A percentile compares a stretch with the other conserved stretches of the same genome.
Evolutionary conservation across 2,329 filamentous ascomycete species (phyloP).

Genomic region (Stemphylium lycopersici): DNA sequence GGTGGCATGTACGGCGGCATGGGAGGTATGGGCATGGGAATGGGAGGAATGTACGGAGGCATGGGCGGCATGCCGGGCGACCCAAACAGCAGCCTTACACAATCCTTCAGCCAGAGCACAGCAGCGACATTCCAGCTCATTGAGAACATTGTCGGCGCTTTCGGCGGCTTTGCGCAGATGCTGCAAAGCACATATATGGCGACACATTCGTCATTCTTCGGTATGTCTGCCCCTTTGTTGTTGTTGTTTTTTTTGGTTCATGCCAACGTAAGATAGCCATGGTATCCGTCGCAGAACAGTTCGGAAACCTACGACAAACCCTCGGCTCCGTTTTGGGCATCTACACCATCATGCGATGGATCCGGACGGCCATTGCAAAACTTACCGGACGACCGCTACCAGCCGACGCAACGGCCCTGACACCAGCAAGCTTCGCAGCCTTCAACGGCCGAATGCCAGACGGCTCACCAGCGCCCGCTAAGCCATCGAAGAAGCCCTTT

Average conservation of each 20-base stretch:
- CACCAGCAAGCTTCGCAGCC: slow-evolving; percentile 85
- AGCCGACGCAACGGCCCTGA: slow-evolving; percentile 84
- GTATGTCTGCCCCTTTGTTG: slow-evolving; percentile 59
- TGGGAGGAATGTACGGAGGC: slow-evolving; percentile 58
- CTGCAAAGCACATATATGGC: slow-evolving; percentile 99
- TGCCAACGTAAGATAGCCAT: slow-evolving; percentile 65
- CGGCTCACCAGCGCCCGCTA: slow-evolving; percentile 67
- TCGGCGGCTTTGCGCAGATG: slow-evolving; percentile 98
- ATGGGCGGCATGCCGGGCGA: slow-evolving; percentile 54
- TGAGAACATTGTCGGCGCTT: slow-evolving; percentile 93
- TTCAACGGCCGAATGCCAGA: slow-evolving; percentile 78
- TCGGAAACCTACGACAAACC: slow-evolving; percentile 89
- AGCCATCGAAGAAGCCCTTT: slow-evolving; percentile 91
- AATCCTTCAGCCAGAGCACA: slow-evolving; percentile 92
- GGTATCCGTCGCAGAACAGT: slow-evolving; percentile 97
- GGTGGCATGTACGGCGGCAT: slow-evolving; percentile 43
- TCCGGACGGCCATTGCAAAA: slow-evolving; percentile 88
- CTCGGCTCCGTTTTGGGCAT: slow-evolving; percentile 93
- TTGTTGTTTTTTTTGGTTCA: background rate
- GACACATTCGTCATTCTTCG: slow-evolving; percentile 97
- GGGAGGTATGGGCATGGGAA: slow-evolving; percentile 46
- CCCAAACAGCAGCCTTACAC: slow-evolving; percentile 92
- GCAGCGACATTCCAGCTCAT: slow-evolving; percentile 98
- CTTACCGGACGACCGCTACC: slow-evolving; percentile 89
- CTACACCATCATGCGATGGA: slow-evolving; percentile 94